Evolutionary conservation across 73 alveolate genomes (phyloP), one percentile per base, ranked within the genome.

Genomic region (Paraurostyla sp.): DNA sequence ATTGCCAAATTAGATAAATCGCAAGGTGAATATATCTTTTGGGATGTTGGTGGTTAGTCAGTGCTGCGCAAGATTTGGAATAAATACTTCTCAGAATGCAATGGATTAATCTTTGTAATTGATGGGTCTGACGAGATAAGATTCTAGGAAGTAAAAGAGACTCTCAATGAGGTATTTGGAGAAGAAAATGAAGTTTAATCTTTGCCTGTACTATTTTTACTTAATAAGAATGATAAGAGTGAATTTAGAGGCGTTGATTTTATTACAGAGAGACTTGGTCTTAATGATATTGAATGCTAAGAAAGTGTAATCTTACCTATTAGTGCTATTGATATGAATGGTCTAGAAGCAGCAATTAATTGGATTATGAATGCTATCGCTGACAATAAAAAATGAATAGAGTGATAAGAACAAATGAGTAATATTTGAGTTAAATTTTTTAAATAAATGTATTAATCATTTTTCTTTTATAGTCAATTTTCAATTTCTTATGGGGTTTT

Each of bases 1-100:
- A 89, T 89, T 49, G 86, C 91, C 0, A 80, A 68, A 32, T 20
- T 46, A 41, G 80, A 36, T 15, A 89, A 68, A 65, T 0, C 56
- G 0, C 51, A 62, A 36, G 92, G 83, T n/a, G 95, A 89, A 46
- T 89, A 23, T 59, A 20, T 40, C 16, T 50, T 81, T 33, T 89
- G 95, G 95, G 95, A 89, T 51, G 89, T 89, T 32, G 95, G 95
- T 0, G 95, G 95, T 0, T 89, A 89, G 57, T 71, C 83, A 40
- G 82, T 68, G 0, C 54, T 89, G 32, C 80, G 95, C 65, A 89
- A 89, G 33, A 43, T 89, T n/a, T 89, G 95, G 95, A 63, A 60
- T 50, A 80, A 81, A 80, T 89, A 89, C 45, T 89, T 56, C 80
- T 30, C 62, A 13, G 95, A 89, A n/a, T 54, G 88, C 54, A 65